Evolutionary conservation across 768 basidiomycete species (phyloP).

Genomic region (Rhodosporidiobolus sp.): DNA sequence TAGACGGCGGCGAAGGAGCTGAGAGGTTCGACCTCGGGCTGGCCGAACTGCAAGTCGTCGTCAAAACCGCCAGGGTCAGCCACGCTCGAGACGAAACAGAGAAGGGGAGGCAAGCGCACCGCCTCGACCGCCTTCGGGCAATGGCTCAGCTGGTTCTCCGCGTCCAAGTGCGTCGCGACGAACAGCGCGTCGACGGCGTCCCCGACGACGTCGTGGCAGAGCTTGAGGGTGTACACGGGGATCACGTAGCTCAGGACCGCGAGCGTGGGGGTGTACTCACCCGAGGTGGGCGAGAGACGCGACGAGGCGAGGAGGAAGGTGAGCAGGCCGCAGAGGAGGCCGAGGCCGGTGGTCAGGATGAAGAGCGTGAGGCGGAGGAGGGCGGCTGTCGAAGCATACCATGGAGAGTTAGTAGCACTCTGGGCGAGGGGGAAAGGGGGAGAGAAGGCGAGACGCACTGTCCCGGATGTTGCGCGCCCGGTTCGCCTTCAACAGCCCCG

Average conservation of each 20-base stretch:
- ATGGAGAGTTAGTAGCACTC: background rate
- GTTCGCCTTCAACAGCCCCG: conserved; percentile 59
- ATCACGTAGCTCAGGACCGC: conserved; percentile 56
- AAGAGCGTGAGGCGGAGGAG: conserved; percentile 64
- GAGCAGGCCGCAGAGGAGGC: conserved; percentile 72
- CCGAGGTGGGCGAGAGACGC: conserved; percentile 53
- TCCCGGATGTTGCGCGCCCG: conserved; percentile 51
- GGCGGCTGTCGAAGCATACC: conserved; percentile 56
- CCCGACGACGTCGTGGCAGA: conserved; percentile 21
- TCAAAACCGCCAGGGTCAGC: too few species aligned
- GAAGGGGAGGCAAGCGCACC: background rate
- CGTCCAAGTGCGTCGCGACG: conserved; percentile 20
- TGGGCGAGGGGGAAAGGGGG: background rate
- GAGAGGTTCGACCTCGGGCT: too few species aligned
- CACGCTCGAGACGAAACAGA: too few species aligned
- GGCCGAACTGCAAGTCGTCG: too few species aligned
- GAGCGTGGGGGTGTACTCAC: conserved; percentile 64
- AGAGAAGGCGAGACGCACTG: conserved; percentile 13
- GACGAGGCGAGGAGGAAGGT: conserved; percentile 82
- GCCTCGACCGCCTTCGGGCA: conserved; percentile 37
- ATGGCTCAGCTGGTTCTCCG: conserved; percentile 23
- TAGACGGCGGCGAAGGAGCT: too few species aligned
- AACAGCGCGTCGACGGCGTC: conserved; percentile 37
- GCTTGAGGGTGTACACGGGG: conserved; percentile 29
- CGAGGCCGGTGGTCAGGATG: conserved; percentile 69